Conservation (phyloP, 2,329 filamentous ascomycete species). For the Pestalotiopsis sp. region DNA sequence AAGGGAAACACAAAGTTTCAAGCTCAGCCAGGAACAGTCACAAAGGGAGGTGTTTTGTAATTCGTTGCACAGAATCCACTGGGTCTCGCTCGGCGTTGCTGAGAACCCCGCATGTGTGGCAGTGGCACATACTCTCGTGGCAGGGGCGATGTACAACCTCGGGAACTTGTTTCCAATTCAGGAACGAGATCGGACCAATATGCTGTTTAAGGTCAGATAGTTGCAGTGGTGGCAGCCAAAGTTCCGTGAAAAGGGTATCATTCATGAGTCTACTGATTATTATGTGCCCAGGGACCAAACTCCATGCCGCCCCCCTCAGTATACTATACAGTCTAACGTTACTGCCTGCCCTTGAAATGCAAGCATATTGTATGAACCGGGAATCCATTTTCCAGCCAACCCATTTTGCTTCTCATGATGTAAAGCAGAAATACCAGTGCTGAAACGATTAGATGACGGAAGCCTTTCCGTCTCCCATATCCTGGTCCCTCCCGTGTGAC, state of each 20-base stretch:
- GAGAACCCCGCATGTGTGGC: neutral
- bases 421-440: neutral
- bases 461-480: neutral
- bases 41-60: neutral
- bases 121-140: neutral
- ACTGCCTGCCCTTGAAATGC: neutral
- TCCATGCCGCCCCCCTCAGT: neutral
- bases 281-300: neutral
- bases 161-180: neutral
- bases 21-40: neutral
- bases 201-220: neutral
- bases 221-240: neutral
- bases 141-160: conserved; percentile 2
- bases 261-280: neutral
- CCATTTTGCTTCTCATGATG: neutral
- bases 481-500: neutral
- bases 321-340: neutral
- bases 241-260: neutral
- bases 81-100: neutral
- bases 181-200: neutral
- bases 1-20: neutral
- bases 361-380: neutral
- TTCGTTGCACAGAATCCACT: neutral
- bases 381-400: neutral
- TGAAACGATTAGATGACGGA: neutral